Base-by-base conservation (phyloP, 2,329 filamentous ascomycete species). In the Cladophialophora immunda region DNA sequence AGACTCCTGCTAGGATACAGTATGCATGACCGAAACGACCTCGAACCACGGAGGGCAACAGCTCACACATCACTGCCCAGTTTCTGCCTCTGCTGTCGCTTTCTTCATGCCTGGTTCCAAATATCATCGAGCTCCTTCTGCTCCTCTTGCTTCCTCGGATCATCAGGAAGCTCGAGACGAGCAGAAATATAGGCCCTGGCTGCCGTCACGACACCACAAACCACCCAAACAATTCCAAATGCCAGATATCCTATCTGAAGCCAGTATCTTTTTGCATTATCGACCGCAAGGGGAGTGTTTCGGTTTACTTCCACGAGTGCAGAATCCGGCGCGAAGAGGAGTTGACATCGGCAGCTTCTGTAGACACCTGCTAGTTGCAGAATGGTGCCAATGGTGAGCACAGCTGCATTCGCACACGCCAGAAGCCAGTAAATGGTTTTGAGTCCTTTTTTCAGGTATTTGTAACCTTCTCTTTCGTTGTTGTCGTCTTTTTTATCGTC, bases 221-320 rank as follows among this genome's bases (percentile, higher is more conserved):
- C 47, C 52, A 63, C 38, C 38, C 52, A 63, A n/a, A 61, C 47
- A 17, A 61, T 17, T n/a, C 58, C 47, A 22, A 61, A 53, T 15
- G 30, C 58, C 6, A 61, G 19, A 30, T 61, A 53, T 29, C 29
- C 58, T 11, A 50, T 36, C 7, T 19, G 52, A 29, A 53, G 30
- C 55, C 55, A 27, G 34, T 58, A 34, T n/a, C 13, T 34, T 7
- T 47, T 29, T 34, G 58, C 58, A 52, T 60, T 60, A 5, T 60
- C 58, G n/a, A 50, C 29, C n/a, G 41, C 58, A 4, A 34, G 41
- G 6, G 8, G 22, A 2, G 58, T 60, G 17, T 52, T 52, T 29
- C 58, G 45, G 41, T 60, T 60, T 11, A 52, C n/a, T 47, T 60
- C 41, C 15, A 60, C 27, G 15, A 52, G 29, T 8, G n/a, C 47